phyloP scores from a whole-genome alignment of 2,329 filamentous ascomycete species.

The Talaromyces sp. region DNA sequence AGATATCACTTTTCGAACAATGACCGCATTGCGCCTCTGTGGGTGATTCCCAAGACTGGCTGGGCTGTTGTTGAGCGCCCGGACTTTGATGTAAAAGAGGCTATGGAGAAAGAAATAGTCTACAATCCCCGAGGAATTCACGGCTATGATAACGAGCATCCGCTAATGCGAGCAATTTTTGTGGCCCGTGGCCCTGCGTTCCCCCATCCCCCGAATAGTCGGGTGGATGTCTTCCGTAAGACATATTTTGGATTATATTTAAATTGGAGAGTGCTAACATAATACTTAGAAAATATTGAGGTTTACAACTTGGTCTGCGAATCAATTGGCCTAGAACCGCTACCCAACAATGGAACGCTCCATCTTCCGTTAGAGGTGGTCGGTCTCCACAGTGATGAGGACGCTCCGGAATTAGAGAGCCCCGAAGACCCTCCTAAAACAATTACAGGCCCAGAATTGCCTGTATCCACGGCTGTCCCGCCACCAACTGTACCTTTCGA shows the following conservation, averaged over 20 bases:
- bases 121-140: conserved; percentile 85
- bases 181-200: conserved; percentile 89
- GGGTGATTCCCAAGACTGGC: conserved; percentile 87
- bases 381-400: conserved; percentile 41
- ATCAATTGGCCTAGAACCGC: conserved; percentile 68
- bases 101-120: conserved; percentile 56
- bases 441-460: neutral
- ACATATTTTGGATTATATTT: conserved; percentile 18
- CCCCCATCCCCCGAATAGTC: conserved; percentile 75
- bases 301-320: conserved; percentile 95
- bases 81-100: conserved; percentile 71
- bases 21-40: conserved; percentile 84
- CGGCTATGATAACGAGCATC: conserved; percentile 91
- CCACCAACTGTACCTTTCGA: neutral
- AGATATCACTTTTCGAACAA: conserved; percentile 89
- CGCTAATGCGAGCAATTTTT: conserved; percentile 94
- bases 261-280: neutral
- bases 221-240: conserved; percentile 77
- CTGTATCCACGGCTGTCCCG: neutral
- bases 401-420: conserved; percentile 25
- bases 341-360: conserved; percentile 83
- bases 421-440: conserved; percentile 29
- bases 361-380: conserved; percentile 42
- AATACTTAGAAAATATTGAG: conserved; percentile 72
- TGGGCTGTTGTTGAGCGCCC: conserved; percentile 83